Base-by-base conservation (phyloP, 345 rosid species). In the Melaleuca alternifolia region DNA sequence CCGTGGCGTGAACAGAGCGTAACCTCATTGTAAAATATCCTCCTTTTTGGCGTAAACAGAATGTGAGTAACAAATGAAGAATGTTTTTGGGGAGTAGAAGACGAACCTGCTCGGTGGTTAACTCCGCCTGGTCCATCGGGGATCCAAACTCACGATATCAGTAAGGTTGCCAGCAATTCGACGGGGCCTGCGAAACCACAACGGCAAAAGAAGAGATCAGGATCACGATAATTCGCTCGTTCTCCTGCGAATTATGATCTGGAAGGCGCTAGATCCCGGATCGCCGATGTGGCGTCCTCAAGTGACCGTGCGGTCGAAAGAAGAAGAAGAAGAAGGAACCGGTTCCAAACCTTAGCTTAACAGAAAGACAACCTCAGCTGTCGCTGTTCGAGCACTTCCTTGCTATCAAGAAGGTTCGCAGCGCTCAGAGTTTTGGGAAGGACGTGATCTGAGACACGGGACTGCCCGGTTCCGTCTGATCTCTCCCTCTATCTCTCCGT, bases 91-190 rank as follows among this genome's bases (percentile, higher is more conserved):
- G 57, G 30, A 85, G 84, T 71, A 82, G 65, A 89, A 86, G 84
- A 88, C 93, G 51, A 91, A 96, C 99, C 97, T 95, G 97, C 57
- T 94, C 96, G 9, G 94, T 88, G 77, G 92, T 88, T 84, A 95
- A 93, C 84, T 93, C 99, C 5, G 97, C 99, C 52, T 92, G 96
- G 87, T 92, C 94, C 99, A 96, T 96, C 86, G 93, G 48, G 44
- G 15, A 51, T 71, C 79, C 48, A 37, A 71, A 37, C 81, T 10
- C 81, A 2, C 41, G 11, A 71, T 71, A 71, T 10, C 81, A 71
- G 81, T 2, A 37, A 71, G 37, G 81, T 20, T 12, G 81, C 48
- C 81, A 37, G 81, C 81, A 71, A 71, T 71, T 37, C 48, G 48
- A 37, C 7, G 81, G 14, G 81, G 14, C 8, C 81, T 71, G 81